Evolutionary conservation across 352 stramenopile species (phyloP).

Genomic region (Phytophthora niederhauseri): DNA sequence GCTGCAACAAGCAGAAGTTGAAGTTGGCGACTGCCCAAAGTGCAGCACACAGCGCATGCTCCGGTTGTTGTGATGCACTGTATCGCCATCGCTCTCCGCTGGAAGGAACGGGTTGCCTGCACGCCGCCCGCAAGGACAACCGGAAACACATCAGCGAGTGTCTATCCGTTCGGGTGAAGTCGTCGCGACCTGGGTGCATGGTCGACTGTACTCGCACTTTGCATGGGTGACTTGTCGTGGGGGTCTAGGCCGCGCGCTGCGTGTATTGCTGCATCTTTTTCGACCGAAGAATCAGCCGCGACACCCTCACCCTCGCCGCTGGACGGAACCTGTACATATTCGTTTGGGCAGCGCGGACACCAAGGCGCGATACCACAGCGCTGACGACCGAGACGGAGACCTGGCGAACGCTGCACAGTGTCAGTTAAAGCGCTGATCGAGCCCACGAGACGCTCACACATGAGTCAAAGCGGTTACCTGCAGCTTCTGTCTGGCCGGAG

Average conservation of each 20-base stretch:
- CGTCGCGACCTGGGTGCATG: too few relatives aligned
- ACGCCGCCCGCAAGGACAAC: too few relatives aligned
- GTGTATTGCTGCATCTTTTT: not conserved
- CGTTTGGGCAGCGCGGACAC: not conserved
- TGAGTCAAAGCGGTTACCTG: slow-evolving; percentile 1
- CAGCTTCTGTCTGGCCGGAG: not conserved
- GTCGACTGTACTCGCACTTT: too few relatives aligned
- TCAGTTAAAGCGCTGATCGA: not conserved
- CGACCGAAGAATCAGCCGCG: slow-evolving; percentile 1
- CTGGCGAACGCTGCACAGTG: not conserved
- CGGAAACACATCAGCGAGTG: too few relatives aligned
- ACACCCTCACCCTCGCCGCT: not conserved
- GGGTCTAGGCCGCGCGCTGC: not conserved
- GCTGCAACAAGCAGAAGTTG: too few relatives aligned
- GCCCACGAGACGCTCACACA: not conserved
- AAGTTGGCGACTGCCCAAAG: too few relatives aligned
- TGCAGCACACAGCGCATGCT: too few relatives aligned
- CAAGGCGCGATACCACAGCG: not conserved
- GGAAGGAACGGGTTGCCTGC: too few relatives aligned
- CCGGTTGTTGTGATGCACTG: too few relatives aligned
- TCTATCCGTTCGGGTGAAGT: too few relatives aligned
- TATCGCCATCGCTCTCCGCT: too few relatives aligned
- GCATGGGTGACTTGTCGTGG: too few relatives aligned
- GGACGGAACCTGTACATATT: not conserved
- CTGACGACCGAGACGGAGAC: not conserved